A percentile compares a stretch with the other conserved stretches of the same genome.
Conservation (phyloP, 495 filamentous ascomycete species). For the Tetracladium marchalianum region DNA sequence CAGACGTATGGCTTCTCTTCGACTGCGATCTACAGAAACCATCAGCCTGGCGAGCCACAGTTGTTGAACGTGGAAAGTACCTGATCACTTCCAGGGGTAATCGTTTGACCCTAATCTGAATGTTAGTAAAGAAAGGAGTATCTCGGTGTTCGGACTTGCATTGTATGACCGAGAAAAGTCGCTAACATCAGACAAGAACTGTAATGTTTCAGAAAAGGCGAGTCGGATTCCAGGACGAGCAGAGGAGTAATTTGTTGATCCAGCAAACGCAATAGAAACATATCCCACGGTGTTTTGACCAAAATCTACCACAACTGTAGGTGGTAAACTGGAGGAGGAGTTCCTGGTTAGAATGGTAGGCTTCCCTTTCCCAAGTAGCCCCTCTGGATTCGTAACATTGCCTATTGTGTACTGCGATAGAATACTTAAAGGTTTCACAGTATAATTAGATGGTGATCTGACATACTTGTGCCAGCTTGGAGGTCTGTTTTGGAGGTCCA, state of each 20-base stretch:
- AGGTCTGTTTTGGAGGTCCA: background rate
- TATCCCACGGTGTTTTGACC: slow-evolving; percentile 33
- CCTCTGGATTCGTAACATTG: slow-evolving; percentile 23
- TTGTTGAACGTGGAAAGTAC: slow-evolving; percentile 11
- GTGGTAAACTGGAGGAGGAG: background rate
- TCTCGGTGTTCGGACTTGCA: slow-evolving; percentile 8
- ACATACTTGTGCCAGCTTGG: slow-evolving; percentile 20
- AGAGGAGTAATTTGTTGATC: slow-evolving; percentile 17
- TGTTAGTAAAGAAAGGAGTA: background rate
- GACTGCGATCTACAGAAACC: slow-evolving; percentile 25
- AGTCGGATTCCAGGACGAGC: slow-evolving; percentile 29
- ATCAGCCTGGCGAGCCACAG: background rate
- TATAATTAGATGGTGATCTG: slow-evolving; percentile 11
- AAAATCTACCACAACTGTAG: slow-evolving; percentile 31
- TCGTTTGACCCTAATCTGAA: slow-evolving; percentile 17
- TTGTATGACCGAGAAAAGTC: slow-evolving; percentile 37
- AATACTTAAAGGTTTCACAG: slow-evolving; percentile 9
- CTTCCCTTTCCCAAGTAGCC: slow-evolving; percentile 19
- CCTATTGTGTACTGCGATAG: slow-evolving; percentile 15
- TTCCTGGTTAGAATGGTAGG: slow-evolving; percentile 19
- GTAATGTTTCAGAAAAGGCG: slow-evolving; percentile 35
- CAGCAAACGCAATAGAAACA: slow-evolving; percentile 21
- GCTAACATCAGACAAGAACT: slow-evolving; percentile 30
- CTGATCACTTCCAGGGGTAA: slow-evolving; percentile 31
- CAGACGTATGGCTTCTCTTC: slow-evolving; percentile 26